phyloP scores from a whole-genome alignment of 176 grass and related monocot genomes.

The Oryza punctata region DNA sequence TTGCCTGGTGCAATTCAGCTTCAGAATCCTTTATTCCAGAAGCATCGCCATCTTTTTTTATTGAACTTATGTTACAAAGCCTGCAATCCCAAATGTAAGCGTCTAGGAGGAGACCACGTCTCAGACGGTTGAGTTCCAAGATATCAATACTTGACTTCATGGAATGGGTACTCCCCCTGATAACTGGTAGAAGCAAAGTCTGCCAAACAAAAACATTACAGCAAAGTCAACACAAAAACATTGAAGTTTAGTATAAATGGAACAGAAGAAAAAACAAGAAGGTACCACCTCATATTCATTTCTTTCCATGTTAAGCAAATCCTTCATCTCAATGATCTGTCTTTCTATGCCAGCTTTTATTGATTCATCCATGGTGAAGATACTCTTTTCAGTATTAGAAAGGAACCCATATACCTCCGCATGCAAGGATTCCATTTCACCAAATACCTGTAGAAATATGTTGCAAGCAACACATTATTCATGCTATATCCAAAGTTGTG shows the following conservation, averaged over 20 bases:
- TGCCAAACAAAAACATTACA: conserved; percentile 40
- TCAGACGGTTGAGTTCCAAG: conserved; percentile 81
- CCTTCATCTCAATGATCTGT: conserved; percentile 66
- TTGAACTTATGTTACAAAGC: conserved; percentile 57
- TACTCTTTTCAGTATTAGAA: conserved; percentile 61
- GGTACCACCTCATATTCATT: conserved; percentile 76
- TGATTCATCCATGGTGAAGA: conserved; percentile 45
- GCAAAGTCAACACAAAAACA: not conserved
- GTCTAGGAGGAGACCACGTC: conserved; percentile 71
- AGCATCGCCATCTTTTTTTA: conserved; percentile 44
- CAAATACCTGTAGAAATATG: conserved; percentile 58
- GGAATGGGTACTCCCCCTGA: conserved; percentile 41
- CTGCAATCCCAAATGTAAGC: conserved; percentile 71
- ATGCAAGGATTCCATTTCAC: conserved; percentile 63
- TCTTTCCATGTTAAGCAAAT: conserved; percentile 70
- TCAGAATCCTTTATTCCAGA: conserved; percentile 36
- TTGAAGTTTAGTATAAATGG: conserved; percentile 19
- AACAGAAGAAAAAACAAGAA: conserved; percentile 32
- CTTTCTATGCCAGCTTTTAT: conserved; percentile 52
- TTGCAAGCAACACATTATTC: conserved; percentile 36
- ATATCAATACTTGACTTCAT: conserved; percentile 63
- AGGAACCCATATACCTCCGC: conserved; percentile 65
- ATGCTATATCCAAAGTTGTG: conserved; percentile 5
- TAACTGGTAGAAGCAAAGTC: conserved; percentile 71
- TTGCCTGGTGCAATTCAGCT: conserved; percentile 24